Evolutionary conservation across 805 yeast species (phyloP).

Genomic region (Cyberlindnera mycetangii): DNA sequence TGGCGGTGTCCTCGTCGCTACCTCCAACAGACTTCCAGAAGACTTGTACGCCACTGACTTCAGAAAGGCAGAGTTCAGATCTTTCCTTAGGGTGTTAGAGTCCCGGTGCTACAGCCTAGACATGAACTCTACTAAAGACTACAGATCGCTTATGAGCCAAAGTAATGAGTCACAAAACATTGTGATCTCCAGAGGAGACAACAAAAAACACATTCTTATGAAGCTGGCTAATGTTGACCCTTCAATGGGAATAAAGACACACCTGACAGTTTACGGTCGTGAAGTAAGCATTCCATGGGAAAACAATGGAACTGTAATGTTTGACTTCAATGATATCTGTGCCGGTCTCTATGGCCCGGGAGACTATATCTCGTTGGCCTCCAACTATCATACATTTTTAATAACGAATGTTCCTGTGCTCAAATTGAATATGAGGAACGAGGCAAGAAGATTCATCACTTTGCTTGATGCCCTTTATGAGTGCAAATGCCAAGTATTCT

Average conservation of each 20-base stretch:
- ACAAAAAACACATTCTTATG: background rate
- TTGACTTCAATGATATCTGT: constrained; percentile 54
- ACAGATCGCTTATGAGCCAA: constrained; percentile 35
- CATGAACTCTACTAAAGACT: constrained; percentile 58
- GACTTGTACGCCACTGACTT: constrained; percentile 67
- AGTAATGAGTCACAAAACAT: constrained; percentile 27
- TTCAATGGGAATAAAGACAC: constrained; percentile 15
- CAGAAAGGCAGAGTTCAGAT: constrained; percentile 52
- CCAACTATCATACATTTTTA: constrained; percentile 53
- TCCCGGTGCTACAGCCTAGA: constrained; percentile 59
- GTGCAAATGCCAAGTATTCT: constrained; percentile 55
- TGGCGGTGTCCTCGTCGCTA: constrained; percentile 75
- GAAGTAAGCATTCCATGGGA: constrained; percentile 44
- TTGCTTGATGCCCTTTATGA: constrained; percentile 69
- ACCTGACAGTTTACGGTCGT: constrained; percentile 56
- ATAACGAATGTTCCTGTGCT: constrained; percentile 61
- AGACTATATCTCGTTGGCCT: constrained; percentile 67
- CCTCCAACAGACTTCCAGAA: constrained; percentile 70
- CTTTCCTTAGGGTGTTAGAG: constrained; percentile 54
- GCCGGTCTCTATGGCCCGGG: constrained; percentile 58
- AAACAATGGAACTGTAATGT: constrained; percentile 40
- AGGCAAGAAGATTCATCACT: constrained; percentile 66
- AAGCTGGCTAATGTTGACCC: constrained; percentile 7
- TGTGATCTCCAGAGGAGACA: constrained; percentile 35
- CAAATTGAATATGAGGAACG: constrained; percentile 55